These are phyloP conservation scores for Podospora pseudopauciseta DNA, from an alignment of 495 filamentous ascomycete species.

Conservation along the genomic window DNA sequence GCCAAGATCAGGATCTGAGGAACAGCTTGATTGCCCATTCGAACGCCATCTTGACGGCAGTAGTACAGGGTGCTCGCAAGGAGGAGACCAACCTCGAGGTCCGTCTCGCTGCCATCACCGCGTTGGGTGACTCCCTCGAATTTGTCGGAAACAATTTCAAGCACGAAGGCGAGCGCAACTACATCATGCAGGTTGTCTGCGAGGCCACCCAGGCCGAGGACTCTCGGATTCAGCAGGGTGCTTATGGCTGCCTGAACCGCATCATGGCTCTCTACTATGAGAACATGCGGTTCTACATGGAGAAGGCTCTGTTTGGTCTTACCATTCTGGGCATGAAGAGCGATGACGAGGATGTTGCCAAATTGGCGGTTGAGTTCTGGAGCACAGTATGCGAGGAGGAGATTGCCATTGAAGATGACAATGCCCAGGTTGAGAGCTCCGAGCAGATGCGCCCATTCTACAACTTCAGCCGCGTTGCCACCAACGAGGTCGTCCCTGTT, in stretches of 20 bases:
- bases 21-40: conserved; percentile 79
- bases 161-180: conserved; percentile 97
- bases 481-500: conserved; percentile 87
- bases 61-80: conserved; percentile 94
- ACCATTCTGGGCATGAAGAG: conserved; percentile 99
- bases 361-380: conserved; percentile 98
- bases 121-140: conserved; percentile 93
- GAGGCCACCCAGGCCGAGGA: conserved; percentile 94
- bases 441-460: conserved; percentile 82
- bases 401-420: conserved; percentile 95
- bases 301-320: conserved; percentile 95
- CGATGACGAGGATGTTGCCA: conserved; percentile 94
- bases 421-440: conserved; percentile 71
- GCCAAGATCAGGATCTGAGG: conserved; percentile 81
- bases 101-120: conserved; percentile 84
- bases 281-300: conserved; percentile 99
- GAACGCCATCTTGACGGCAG: conserved; percentile 95
- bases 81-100: conserved; percentile 90
- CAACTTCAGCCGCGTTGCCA: conserved; percentile 87
- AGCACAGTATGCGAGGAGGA: conserved; percentile 99
- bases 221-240: conserved; percentile 84
- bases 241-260: conserved; percentile 94
- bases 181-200: conserved; percentile 99
- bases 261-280: conserved; percentile 99
- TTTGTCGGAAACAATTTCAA: conserved; percentile 98